Base-by-base conservation (phyloP, 441 rosid species). In the Hypseocharis bilobata region DNA sequence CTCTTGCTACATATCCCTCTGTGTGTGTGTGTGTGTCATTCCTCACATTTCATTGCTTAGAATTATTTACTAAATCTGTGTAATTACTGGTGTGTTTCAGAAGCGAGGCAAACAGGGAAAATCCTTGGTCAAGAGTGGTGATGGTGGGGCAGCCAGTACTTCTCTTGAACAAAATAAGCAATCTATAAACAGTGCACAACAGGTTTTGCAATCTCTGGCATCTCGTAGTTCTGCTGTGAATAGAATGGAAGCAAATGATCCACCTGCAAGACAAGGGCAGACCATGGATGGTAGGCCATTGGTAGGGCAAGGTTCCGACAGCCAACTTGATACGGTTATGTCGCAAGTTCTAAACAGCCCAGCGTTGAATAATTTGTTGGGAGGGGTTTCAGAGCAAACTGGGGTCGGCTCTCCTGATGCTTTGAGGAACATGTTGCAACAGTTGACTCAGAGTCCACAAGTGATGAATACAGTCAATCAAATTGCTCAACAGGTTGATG, bases 401-500 rank as follows among this genome's bases (percentile, higher is more conserved):
- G 98, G 98, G 62, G 81, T 78, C 45, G 91, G 86, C 67, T 89
- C 98, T 55, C 90, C 94, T 52, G 80, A 88, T 78, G 74, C 84
- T 66, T 79, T 89, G 74, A 85, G 96, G 76, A 85, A 83, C 71
- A 85, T 91, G 96, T 64, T 94, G 76, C 92, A 88, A 55, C 96
- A 83, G 81, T 81, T 94, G 44, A 88, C 88, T 23, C 89, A 78
- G 81, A 89, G 72, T 65, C 99, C 96, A 26, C 96, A 84, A 72
- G 74, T 94, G 75, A 88, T 89, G 96, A 85, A 78, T 60, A 78
- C 94, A 2, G 92, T 89, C 66, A 76, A 83, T 79, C 96, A 88
- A 73, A 85, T 94, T 76, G 96, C 99, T 44, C 92, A 84, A 77
- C 98, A 91, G 78, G 85, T 89, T 56, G 94, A 91, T 58, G 66